Evolutionary conservation across 352 stramenopile species (phyloP).

Genomic region (Pythium dissotocum): DNA sequence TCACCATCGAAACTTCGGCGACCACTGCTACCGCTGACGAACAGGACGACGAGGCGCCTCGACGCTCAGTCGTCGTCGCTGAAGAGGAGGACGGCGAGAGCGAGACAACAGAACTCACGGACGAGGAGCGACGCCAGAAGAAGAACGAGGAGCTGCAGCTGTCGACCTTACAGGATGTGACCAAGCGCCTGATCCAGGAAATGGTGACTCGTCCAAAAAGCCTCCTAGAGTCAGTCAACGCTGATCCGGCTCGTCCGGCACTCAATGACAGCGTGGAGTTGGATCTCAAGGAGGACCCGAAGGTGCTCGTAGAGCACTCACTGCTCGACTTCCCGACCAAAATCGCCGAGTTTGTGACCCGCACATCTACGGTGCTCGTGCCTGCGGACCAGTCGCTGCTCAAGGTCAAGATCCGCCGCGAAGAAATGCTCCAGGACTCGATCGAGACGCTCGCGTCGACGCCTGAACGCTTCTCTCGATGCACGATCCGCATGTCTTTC

Average conservation of each 20-base stretch:
- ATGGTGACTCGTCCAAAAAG: neutral
- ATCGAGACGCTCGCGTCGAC: conserved; percentile 58
- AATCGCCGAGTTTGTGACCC: conserved; percentile 18
- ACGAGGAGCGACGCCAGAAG: conserved; percentile 4
- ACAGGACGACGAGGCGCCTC: neutral
- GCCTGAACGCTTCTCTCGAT: conserved; percentile 38
- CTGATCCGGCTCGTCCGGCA: conserved; percentile 4
- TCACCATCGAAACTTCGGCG: neutral
- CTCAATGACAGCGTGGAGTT: neutral
- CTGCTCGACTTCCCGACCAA: conserved; percentile 23
- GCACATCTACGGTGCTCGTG: conserved; percentile 1
- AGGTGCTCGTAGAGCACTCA: conserved; percentile 4
- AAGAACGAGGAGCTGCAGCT: conserved; percentile 10
- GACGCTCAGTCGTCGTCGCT: neutral
- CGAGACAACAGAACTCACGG: neutral
- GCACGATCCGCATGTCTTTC: conserved; percentile 81
- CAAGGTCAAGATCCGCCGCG: conserved; percentile 11
- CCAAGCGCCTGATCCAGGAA: neutral
- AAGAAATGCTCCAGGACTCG: conserved; percentile 61
- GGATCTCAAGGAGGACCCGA: conserved; percentile 4
- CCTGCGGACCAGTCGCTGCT: neutral
- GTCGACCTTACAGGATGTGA: neutral
- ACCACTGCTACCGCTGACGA: neutral
- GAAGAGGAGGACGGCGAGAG: neutral
- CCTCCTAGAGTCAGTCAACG: conserved; percentile 6